These are phyloP conservation scores for Phoenix roebelenii DNA, from an alignment of 176 grass and related monocot species.

Conservation along the genomic window DNA sequence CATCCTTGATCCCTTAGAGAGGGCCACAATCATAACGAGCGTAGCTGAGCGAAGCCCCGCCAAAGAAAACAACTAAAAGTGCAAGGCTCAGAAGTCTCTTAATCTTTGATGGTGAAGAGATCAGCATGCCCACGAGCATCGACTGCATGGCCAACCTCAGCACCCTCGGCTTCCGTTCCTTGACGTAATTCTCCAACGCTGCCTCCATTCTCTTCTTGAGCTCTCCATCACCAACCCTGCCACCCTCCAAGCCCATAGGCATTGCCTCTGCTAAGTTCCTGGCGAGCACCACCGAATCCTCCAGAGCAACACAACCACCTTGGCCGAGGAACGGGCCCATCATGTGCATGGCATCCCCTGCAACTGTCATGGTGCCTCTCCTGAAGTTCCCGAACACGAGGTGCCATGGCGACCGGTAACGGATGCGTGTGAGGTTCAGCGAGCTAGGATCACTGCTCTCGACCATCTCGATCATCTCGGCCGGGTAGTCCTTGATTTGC, in stretches of 20 bases:
- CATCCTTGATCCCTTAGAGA: constrained; percentile 1
- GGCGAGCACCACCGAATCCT: constrained; percentile 36
- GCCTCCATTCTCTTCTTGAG: constrained; percentile 8
- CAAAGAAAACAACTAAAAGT: constrained; percentile 16
- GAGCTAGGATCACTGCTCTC: constrained; percentile 9
- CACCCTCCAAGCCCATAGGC: background rate
- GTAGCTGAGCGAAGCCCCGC: constrained; percentile 17
- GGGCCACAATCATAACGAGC: constrained; percentile 31
- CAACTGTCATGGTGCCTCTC: constrained; percentile 32
- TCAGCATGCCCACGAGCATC: constrained; percentile 9
- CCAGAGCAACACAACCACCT: constrained; percentile 29
- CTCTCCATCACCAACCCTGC: background rate
- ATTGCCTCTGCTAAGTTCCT: constrained; percentile 21
- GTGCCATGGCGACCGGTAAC: constrained; percentile 38
- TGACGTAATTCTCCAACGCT: constrained; percentile 16
- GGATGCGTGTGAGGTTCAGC: constrained; percentile 11
- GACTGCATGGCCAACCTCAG: constrained; percentile 10
- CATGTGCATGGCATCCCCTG: constrained; percentile 51
- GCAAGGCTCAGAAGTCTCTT: constrained; percentile 9
- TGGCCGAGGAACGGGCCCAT: constrained; percentile 46
- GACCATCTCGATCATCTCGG: constrained; percentile 25
- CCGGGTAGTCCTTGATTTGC: constrained; percentile 15
- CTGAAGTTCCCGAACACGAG: constrained; percentile 13
- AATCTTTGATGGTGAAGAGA: constrained; percentile 8
- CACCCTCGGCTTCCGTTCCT: constrained; percentile 31